Conservation (phyloP, 768 basidiomycete species). For the Asterophora parasitica region DNA sequence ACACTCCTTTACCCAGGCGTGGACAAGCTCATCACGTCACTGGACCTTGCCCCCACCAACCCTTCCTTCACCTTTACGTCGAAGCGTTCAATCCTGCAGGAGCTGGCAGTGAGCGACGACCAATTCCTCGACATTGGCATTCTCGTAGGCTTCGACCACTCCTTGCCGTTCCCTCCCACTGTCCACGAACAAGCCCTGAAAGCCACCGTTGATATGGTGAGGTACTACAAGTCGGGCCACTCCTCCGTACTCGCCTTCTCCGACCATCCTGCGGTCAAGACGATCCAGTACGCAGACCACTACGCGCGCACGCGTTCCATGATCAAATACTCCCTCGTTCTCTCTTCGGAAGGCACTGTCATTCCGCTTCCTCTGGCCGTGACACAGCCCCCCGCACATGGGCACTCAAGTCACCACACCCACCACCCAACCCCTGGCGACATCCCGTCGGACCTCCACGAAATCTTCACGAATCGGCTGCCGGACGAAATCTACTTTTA, state of each 20-base stretch:
- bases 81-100: conserved; percentile 59
- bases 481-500: conserved; percentile 98
- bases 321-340: conserved; percentile 87
- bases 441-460: conserved; percentile 86
- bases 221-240: conserved; percentile 87
- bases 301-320: conserved; percentile 88
- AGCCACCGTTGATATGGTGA: conserved; percentile 87
- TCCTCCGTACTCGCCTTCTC: conserved; percentile 71
- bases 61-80: conserved; percentile 83
- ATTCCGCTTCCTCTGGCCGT: conserved; percentile 76
- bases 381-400: conserved; percentile 42
- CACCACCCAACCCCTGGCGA: conserved; percentile 80
- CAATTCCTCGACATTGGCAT: conserved; percentile 95
- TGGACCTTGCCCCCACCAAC: conserved; percentile 65
- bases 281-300: conserved; percentile 74
- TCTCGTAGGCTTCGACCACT: conserved; percentile 83
- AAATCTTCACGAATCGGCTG: conserved; percentile 90
- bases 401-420: conserved; percentile 50
- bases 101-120: conserved; percentile 69
- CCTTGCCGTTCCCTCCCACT: conserved; percentile 76
- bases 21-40: conserved; percentile 84
- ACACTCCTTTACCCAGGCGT: conserved; percentile 82
- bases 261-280: conserved; percentile 81
- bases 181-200: conserved; percentile 78
- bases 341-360: conserved; percentile 82